A percentile compares a stretch with the other conserved stretches of the same genome.
Conservation (phyloP, 2,329 filamentous ascomycete genomes). For the Calonectria naviculata region DNA sequence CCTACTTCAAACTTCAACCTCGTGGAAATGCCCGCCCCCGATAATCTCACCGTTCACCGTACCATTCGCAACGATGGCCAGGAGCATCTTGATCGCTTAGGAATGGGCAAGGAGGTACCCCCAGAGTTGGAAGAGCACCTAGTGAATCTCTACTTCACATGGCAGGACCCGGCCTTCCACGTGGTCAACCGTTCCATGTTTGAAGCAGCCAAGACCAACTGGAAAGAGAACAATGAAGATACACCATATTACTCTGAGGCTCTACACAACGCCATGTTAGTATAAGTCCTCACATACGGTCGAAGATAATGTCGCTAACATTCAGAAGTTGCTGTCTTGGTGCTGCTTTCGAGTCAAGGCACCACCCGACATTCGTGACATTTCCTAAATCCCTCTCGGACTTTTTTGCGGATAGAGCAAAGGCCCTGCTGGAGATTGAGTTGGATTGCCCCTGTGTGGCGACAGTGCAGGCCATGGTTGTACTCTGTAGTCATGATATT, state of each 20-base stretch:
- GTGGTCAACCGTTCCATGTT: constrained; percentile 39
- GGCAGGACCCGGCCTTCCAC: constrained; percentile 37
- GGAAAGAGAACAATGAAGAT: constrained; percentile 32
- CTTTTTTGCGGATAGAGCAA: constrained; percentile 41
- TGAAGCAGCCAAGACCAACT: constrained; percentile 21
- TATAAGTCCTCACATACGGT: not conserved
- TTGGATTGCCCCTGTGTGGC: constrained; percentile 39
- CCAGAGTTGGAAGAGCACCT: constrained; percentile 30
- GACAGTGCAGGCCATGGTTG: constrained; percentile 40
- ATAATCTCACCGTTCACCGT: constrained; percentile 37
- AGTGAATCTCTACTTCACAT: constrained; percentile 33
- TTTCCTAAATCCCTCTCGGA: constrained; percentile 48
- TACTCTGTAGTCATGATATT: constrained; percentile 40
- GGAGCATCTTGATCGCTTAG: constrained; percentile 38
- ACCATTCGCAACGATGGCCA: constrained; percentile 39
- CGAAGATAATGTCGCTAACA: not conserved
- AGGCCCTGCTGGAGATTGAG: constrained; percentile 40
- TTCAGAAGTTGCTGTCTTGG: constrained; percentile 51
- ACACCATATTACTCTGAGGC: constrained; percentile 43
- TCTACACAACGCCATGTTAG: constrained; percentile 41
- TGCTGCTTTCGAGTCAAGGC: constrained; percentile 54
- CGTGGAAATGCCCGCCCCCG: constrained; percentile 36
- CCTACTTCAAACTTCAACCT: constrained; percentile 43
- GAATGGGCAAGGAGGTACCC: constrained; percentile 30
- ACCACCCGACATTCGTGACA: constrained; percentile 51